Conservation (phyloP, 2,329 filamentous ascomycete genomes). For the Penicillium nordicum region DNA sequence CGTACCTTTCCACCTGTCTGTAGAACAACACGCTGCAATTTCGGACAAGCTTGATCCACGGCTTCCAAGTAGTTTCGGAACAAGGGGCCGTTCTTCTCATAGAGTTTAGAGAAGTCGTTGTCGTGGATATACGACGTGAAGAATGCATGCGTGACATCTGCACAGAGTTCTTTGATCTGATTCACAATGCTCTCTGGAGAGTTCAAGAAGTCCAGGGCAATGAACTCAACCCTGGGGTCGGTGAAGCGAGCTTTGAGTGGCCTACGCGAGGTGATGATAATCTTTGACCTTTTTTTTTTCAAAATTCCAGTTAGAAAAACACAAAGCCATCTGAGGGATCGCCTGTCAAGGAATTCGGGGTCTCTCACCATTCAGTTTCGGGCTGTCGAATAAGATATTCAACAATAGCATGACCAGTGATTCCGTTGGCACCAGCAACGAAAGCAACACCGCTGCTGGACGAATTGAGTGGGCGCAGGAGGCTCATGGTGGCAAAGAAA, state of each 20-base stretch:
- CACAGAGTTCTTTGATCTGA: neutral
- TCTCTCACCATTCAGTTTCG: neutral
- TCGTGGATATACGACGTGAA: neutral
- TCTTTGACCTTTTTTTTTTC: neutral
- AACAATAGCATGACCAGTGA: neutral
- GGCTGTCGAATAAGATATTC: neutral
- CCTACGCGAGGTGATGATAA: neutral
- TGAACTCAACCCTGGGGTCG: neutral
- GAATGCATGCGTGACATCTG: neutral
- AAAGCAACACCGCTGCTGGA: neutral
- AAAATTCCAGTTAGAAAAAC: neutral
- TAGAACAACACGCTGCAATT: neutral
- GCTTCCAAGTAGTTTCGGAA: neutral
- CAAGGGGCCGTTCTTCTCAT: neutral
- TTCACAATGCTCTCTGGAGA: neutral
- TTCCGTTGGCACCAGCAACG: neutral
- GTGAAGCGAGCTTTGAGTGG: neutral
- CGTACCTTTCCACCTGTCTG: neutral
- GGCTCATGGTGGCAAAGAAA: neutral
- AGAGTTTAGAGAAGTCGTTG: neutral
- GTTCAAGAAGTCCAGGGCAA: neutral
- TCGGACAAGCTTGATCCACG: neutral
- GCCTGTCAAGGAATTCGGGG: neutral
- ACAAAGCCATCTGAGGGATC: neutral
- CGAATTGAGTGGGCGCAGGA: neutral